Evolutionary conservation across 2,329 filamentous ascomycete species (phyloP), one percentile per base, ranked within the genome.

Genomic region (Aspergillus oerlinghausenensis): DNA sequence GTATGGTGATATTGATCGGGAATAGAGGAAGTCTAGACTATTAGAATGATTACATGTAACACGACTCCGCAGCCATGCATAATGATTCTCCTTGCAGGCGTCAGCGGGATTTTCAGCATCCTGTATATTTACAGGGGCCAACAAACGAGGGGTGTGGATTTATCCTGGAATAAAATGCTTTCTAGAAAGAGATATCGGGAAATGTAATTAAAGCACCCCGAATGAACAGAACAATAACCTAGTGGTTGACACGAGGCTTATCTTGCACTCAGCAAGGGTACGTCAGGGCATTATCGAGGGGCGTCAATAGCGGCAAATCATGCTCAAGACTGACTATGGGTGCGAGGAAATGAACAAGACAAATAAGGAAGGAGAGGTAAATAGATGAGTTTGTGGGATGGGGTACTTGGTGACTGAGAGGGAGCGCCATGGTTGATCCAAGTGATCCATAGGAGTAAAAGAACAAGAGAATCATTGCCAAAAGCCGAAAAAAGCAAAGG

Each of bases 261-360:
- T 68, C 66, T 65, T 54, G 55, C 55, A 48, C 60, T 58, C 62
- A 56, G 64, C 58, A 67, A 67, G 66, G 63, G 59, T 59, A 52
- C 26, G 4, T 54, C 45, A 47, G 42, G 38, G 40, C 32, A 57
- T 58, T 60, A 63, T 58, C 58, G 55, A 38, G 45, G 52, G 48
- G 35, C 54, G 54, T 60, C 65, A 55, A 67, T 67, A 67, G 63
- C 61, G 47, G 49, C 48, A 52, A 35, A 7, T 26, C 43, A 47
- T 47, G 43, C 11, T 47, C 21, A 25, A 25, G 5, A 14, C 10
- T 19, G 42, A 32, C 32, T 21, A 47, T 40, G 43, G 21, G 14
- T 7, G 29, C 19, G 29, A 35, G 11, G 26, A 21, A 8, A 26
- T 43, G 35, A 21, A 40, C 29, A 11, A 28, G 32, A 52, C 43